These are phyloP conservation scores for Glycine tomentella DNA, from an alignment of 306 rosid species.

Conservation along the genomic window DNA sequence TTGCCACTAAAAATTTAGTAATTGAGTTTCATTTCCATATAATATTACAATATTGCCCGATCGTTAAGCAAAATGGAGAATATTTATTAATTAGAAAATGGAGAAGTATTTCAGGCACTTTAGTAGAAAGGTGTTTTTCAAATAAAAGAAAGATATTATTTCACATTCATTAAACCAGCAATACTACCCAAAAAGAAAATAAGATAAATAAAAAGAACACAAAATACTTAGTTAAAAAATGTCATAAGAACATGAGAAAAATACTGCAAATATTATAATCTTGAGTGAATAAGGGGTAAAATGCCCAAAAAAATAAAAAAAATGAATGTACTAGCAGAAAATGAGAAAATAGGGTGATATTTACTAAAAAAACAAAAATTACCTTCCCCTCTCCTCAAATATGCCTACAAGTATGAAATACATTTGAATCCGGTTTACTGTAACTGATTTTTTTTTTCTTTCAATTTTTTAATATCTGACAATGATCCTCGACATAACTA, in stretches of 20 bases:
- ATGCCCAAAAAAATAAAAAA: background rate
- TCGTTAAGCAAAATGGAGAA: background rate
- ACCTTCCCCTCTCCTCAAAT: background rate
- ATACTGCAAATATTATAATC: background rate
- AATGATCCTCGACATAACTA: too few species aligned
- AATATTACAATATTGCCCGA: background rate
- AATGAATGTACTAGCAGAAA: background rate
- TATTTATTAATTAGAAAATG: background rate
- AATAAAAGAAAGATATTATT: background rate
- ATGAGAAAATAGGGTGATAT: background rate
- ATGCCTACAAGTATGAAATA: too few species aligned
- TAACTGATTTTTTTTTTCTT: too few species aligned
- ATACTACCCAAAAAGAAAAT: background rate
- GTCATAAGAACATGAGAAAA: background rate
- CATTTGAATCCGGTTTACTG: too few species aligned
- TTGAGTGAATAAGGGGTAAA: background rate
- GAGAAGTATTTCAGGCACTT: background rate
- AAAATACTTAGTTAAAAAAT: background rate
- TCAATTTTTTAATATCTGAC: too few species aligned
- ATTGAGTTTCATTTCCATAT: background rate
- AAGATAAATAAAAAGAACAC: background rate
- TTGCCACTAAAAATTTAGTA: background rate
- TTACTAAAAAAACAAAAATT: too few species aligned
- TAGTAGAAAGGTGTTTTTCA: background rate
- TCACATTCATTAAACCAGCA: background rate